Base-by-base conservation (phyloP, 139 green algal genomes). In the Nannochloris sp. region DNA sequence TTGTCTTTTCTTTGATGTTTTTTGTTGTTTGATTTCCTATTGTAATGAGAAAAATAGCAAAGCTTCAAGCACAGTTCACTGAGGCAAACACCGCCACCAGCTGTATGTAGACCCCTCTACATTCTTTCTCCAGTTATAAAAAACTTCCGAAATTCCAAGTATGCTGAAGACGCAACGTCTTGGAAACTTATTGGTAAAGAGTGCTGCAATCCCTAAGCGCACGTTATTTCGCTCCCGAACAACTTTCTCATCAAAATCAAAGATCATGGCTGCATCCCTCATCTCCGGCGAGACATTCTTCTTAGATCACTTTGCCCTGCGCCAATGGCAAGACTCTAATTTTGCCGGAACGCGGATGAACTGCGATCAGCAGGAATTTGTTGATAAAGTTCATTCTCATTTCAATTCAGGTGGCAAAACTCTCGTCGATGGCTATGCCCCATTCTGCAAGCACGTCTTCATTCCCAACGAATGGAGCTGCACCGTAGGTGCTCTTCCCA, bases 401-500 rank as follows among this genome's bases (percentile, higher is more conserved):
- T 81, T 80, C 68, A 54, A 74, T 25, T 33, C 35, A 32, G 65
- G 57, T 1, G 78, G 58, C 1, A 27, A 9, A 25, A 54, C 67
- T 31, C 81, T 95, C 42, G 69, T 84, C 3, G 88, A 95, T 25
- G 91, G 91, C 33, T 97, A 97, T 62, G 91, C 91, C 3, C 86
- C 89, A 13, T 97, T 97, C 64, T 97, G 91, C 85, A 96, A 96
- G 73, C 90, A 97, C 73, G 56, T 97, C 0, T 96, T 97, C 34
- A 74, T 97, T 53, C 84, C 80, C 9, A 96, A 96, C 72, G 93
- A 92, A 55, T 65, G 85, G 10, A 79, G 68, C 25, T 81, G 83
- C 23, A 81, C 78, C 47, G 64, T 88, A 13, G 79, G 79, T 13
- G 70, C 76, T 0, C 39, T 97, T 44, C 9, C 55, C 1, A 92